Evolutionary conservation across 106 monocot genomes (phyloP).

Genomic region (Allium cepa): DNA sequence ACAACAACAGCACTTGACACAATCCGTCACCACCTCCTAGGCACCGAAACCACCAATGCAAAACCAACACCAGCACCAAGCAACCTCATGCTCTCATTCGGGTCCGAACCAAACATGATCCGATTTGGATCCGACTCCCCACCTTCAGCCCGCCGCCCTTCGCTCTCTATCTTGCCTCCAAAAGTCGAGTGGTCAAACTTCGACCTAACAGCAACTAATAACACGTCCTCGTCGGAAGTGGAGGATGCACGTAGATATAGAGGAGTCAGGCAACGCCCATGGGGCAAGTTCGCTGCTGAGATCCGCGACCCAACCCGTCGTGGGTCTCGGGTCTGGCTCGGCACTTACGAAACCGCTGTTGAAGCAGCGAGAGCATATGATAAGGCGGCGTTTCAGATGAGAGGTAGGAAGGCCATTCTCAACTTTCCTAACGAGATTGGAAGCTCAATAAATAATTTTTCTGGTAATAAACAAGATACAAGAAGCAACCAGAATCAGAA

Average conservation of each 20-base stretch:
- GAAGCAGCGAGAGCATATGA: slow-evolving; percentile 68
- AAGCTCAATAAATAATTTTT: not conserved
- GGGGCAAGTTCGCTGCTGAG: slow-evolving; percentile 30
- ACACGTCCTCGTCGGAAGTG: not conserved
- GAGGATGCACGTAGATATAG: slow-evolving; percentile 9
- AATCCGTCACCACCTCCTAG: not conserved
- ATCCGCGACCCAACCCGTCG: slow-evolving; percentile 29
- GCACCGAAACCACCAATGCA: not conserved
- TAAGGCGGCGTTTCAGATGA: slow-evolving; percentile 49
- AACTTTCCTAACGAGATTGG: slow-evolving; percentile 58
- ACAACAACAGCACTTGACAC: not conserved
- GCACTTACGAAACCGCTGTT: slow-evolving; percentile 52
- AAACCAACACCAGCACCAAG: not conserved
- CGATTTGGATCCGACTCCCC: slow-evolving; percentile 18
- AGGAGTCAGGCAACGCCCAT: slow-evolving; percentile 22
- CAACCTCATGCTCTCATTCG: not conserved
- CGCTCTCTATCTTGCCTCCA: slow-evolving; percentile 5
- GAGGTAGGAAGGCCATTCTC: slow-evolving; percentile 55
- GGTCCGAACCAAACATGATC: slow-evolving; percentile 10
- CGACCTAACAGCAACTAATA: not conserved
- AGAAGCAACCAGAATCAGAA: not conserved
- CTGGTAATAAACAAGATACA: not conserved
- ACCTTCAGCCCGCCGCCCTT: not conserved
- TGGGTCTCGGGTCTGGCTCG: slow-evolving; percentile 35
- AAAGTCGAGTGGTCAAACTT: not conserved